A percentile compares a stretch with the other conserved stretches of the same genome.
These are phyloP conservation scores for Sarocladium kiliense DNA, from an alignment of 2,329 filamentous ascomycete genomes.

Conservation along the genomic window DNA sequence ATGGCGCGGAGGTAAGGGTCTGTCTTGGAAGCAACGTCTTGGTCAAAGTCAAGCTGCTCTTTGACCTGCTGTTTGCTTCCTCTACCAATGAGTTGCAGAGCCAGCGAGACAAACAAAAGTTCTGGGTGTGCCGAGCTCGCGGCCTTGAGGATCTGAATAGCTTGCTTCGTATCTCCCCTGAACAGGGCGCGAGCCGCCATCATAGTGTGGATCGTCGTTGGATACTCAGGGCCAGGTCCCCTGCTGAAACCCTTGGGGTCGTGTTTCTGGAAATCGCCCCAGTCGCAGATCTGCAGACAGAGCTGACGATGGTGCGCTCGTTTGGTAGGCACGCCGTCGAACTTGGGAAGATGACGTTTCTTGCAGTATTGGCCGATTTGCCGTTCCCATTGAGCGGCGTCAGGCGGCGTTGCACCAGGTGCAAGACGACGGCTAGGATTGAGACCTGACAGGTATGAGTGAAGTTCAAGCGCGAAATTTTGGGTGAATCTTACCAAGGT, in stretches of 20 bases:
- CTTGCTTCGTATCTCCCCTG: constrained; percentile 62
- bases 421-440: constrained; percentile 43
- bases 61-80: constrained; percentile 38
- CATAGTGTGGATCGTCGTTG: constrained; percentile 61
- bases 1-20: constrained; percentile 79
- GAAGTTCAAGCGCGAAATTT: background rate
- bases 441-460: constrained; percentile 31
- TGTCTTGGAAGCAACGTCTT: constrained; percentile 55
- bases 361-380: constrained; percentile 60
- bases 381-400: constrained; percentile 52
- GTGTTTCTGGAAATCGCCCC: constrained; percentile 54
- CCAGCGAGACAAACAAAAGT: constrained; percentile 63
- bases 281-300: constrained; percentile 69
- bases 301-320: constrained; percentile 68
- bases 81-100: constrained; percentile 57
- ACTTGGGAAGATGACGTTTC: constrained; percentile 55
- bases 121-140: constrained; percentile 59
- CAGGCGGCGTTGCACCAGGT: constrained; percentile 38
- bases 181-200: constrained; percentile 73
- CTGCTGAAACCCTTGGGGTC: constrained; percentile 26
- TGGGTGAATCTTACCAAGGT: constrained; percentile 47
- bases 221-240: constrained; percentile 38
- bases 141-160: constrained; percentile 63
- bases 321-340: constrained; percentile 57
- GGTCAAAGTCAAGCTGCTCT: constrained; percentile 53